These are phyloP conservation scores for Creolimax fragrantissima DNA, from an alignment of 78 protist genomes.

Conservation along the genomic window DNA sequence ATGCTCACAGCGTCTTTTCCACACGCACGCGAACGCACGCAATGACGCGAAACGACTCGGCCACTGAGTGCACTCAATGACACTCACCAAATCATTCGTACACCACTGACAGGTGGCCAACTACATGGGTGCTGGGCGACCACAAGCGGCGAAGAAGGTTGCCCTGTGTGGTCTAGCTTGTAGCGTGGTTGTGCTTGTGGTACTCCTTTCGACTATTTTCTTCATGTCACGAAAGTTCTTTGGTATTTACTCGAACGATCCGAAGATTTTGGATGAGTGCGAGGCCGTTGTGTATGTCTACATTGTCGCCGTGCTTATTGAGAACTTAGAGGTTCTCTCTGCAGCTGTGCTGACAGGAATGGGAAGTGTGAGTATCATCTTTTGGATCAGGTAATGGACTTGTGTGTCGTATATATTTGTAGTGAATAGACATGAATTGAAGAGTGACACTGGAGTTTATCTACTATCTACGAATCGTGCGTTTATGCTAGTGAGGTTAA, in stretches of 20 bases:
- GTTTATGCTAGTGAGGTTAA: no score
- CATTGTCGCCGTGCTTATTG: neutral
- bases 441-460: no score
- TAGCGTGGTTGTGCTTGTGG: neutral
- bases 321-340: neutral
- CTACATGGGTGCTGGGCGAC: constrained; percentile 20
- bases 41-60: no score
- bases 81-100: no score
- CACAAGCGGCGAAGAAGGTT: neutral
- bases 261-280: neutral
- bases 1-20: no score
- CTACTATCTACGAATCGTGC: no score
- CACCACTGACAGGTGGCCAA: constrained; percentile 30
- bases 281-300: neutral
- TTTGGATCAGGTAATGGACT: neutral
- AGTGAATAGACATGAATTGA: neutral
- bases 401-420: neutral
- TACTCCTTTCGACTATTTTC: neutral
- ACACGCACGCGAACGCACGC: no score
- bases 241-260: neutral
- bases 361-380: neutral
- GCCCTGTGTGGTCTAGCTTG: neutral
- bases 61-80: no score
- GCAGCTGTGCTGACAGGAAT: constrained; percentile 17
- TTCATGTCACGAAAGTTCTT: neutral